phyloP scores from a whole-genome alignment of 805 yeast genomes.

The Babjeviella inositovora region DNA sequence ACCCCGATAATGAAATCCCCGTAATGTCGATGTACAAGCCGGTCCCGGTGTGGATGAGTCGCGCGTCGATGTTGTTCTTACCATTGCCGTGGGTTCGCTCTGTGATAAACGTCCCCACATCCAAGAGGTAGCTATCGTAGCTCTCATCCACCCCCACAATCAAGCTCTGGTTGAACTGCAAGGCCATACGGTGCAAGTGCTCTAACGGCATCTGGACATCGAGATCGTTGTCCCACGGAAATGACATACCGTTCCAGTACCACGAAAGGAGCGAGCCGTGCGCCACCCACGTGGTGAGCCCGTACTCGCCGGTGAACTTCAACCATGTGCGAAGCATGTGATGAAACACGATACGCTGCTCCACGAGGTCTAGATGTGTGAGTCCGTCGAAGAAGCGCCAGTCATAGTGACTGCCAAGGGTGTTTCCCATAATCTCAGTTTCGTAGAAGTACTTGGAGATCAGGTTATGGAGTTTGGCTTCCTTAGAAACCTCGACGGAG shows the following conservation, averaged over 20 bases:
- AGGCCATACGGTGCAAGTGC: conserved; percentile 26
- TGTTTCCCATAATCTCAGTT: too few species aligned
- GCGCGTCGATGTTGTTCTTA: conserved; percentile 12
- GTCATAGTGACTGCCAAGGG: conserved; percentile 19
- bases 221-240: conserved; percentile 42
- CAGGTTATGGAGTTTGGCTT: too few species aligned
- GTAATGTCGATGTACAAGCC: conserved; percentile 35
- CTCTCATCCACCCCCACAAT: conserved; percentile 20
- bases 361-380: conserved; percentile 9
- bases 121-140: conserved; percentile 11
- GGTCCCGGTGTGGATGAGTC: conserved; percentile 30
- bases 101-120: conserved; percentile 30
- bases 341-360: conserved; percentile 16
- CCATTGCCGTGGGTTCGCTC: conserved; percentile 41
- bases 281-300: conserved; percentile 18
- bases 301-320: conserved; percentile 19
- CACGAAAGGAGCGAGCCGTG: conserved; percentile 19
- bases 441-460: conserved; percentile 1
- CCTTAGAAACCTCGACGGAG: too few species aligned
- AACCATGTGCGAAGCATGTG: conserved; percentile 26
- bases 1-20: conserved; percentile 24
- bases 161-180: conserved; percentile 22
- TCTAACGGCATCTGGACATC: conserved; percentile 35
- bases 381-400: conserved; percentile 19
- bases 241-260: conserved; percentile 35